phyloP scores from a whole-genome alignment of 1,284 basidiomycete genomes.

The Agaricales sp. region DNA sequence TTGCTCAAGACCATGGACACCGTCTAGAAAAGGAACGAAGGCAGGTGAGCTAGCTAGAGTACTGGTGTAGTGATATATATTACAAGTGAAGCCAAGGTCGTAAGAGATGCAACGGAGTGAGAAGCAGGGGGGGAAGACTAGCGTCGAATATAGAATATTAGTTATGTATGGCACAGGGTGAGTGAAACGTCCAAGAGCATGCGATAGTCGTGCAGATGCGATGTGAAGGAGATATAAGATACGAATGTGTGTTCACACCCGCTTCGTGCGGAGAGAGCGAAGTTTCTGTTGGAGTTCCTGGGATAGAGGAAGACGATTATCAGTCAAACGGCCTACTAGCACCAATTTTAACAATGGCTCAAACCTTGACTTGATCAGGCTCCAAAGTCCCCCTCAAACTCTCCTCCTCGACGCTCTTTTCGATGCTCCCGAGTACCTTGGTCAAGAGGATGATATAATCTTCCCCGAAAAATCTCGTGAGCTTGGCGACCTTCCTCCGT shows the following conservation, averaged over 20 bases:
- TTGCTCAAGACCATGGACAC: neutral
- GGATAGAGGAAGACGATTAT: conserved; percentile 8
- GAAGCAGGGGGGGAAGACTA: neutral
- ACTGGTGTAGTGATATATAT: neutral
- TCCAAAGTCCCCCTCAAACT: conserved; percentile 47
- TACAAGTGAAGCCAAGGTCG: neutral
- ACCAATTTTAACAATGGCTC: conserved; percentile 14
- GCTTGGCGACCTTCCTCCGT: conserved; percentile 63
- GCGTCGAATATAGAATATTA: neutral
- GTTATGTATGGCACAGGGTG: neutral
- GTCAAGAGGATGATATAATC: conserved; percentile 65
- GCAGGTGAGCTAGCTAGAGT: neutral
- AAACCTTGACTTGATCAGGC: conserved; percentile 60
- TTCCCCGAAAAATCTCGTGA: conserved; percentile 76
- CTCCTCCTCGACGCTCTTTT: conserved; percentile 64
- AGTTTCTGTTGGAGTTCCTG: conserved; percentile 57
- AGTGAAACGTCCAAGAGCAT: no score
- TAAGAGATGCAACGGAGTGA: no score
- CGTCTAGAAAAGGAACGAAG: neutral
- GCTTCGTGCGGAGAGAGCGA: conserved; percentile 24
- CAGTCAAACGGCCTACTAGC: conserved; percentile 6
- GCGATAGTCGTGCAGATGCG: no score
- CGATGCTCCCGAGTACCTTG: conserved; percentile 70
- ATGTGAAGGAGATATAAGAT: no score
- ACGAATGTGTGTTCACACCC: no score